A percentile compares a stretch with the other conserved stretches of the same genome.
phyloP scores from a whole-genome alignment of 2,329 filamentous ascomycete genomes.

The Parasarocladium wereldwijsianum region DNA sequence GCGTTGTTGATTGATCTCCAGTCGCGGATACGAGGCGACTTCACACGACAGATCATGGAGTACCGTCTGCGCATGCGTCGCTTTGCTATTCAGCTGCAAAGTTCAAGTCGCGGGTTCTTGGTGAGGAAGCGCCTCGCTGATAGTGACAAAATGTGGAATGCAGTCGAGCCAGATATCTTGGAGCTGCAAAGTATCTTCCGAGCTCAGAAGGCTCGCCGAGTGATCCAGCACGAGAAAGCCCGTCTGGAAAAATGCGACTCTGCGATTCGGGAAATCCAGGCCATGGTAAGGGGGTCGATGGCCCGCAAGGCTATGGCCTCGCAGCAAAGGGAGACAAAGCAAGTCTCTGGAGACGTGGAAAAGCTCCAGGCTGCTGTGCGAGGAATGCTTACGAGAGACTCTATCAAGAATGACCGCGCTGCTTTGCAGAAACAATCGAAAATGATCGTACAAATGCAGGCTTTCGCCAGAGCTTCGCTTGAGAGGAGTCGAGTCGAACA shows the following conservation, averaged over 20 bases:
- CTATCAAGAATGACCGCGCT: conserved; percentile 36
- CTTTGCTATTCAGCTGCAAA: conserved; percentile 71
- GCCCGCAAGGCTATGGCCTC: conserved; percentile 40
- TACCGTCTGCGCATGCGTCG: conserved; percentile 73
- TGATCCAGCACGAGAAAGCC: conserved; percentile 39
- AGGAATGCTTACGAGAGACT: conserved; percentile 48
- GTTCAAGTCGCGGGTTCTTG: conserved; percentile 60
- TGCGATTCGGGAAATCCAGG: conserved; percentile 51
- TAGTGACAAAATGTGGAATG: conserved; percentile 54
- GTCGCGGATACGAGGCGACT: conserved; percentile 75
- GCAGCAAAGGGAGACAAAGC: conserved; percentile 40
- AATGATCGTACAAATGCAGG: conserved; percentile 45
- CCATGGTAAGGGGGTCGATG: conserved; percentile 52
- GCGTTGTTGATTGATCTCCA: conserved; percentile 68
- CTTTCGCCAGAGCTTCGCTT: conserved; percentile 48
- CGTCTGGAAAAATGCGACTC: conserved; percentile 48
- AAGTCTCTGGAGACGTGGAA: conserved; percentile 35
- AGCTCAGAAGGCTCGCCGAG: conserved; percentile 47
- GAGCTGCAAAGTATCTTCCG: conserved; percentile 71
- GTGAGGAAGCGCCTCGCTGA: conserved; percentile 47
- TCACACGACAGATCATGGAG: conserved; percentile 64
- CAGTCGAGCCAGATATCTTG: conserved; percentile 56
- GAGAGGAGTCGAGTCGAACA: conserved; percentile 37
- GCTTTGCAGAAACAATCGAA: conserved; percentile 34
- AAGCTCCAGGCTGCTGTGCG: conserved; percentile 52